phyloP scores from a whole-genome alignment of 805 yeast genomes.

The Saccharomycopsis olivae region DNA sequence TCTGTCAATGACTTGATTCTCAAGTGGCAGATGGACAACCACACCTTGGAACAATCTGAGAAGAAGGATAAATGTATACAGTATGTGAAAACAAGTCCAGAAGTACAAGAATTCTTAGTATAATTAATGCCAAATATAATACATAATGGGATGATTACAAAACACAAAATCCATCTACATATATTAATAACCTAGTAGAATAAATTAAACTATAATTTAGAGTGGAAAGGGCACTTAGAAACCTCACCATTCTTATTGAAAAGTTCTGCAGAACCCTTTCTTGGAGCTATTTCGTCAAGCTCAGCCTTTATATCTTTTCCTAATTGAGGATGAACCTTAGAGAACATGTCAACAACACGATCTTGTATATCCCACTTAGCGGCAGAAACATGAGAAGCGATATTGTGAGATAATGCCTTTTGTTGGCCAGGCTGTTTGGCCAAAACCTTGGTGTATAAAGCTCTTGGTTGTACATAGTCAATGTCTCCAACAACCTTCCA shows the following conservation, averaged over 20 bases:
- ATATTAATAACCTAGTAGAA: too few species aligned
- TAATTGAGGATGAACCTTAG: slow-evolving; percentile 59
- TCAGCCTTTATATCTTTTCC: slow-evolving; percentile 61
- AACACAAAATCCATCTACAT: too few species aligned
- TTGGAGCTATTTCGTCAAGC: slow-evolving; percentile 39
- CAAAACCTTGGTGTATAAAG: slow-evolving; percentile 61
- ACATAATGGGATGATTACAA: too few species aligned
- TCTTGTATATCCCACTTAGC: slow-evolving; percentile 75
- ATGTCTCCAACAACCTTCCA: slow-evolving; percentile 62
- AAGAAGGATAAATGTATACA: not conserved
- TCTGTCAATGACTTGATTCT: slow-evolving; percentile 43
- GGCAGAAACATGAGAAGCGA: slow-evolving; percentile 58
- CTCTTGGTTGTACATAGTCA: slow-evolving; percentile 72
- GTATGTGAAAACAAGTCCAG: not conserved
- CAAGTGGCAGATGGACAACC: too few species aligned
- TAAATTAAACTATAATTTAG: too few species aligned
- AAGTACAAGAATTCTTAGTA: not conserved
- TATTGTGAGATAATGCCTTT: slow-evolving; percentile 70
- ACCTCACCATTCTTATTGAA: slow-evolving; percentile 15
- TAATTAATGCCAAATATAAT: too few species aligned
- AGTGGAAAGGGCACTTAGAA: slow-evolving; percentile 15
- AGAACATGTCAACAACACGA: slow-evolving; percentile 65
- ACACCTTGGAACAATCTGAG: too few species aligned
- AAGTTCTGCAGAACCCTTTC: slow-evolving; percentile 20
- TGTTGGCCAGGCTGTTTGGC: slow-evolving; percentile 77